Evolutionary conservation across 176 grass and related monocot species (phyloP), one percentile per base, ranked within the genome.

Genomic region (Rhynchospora breviuscula): DNA sequence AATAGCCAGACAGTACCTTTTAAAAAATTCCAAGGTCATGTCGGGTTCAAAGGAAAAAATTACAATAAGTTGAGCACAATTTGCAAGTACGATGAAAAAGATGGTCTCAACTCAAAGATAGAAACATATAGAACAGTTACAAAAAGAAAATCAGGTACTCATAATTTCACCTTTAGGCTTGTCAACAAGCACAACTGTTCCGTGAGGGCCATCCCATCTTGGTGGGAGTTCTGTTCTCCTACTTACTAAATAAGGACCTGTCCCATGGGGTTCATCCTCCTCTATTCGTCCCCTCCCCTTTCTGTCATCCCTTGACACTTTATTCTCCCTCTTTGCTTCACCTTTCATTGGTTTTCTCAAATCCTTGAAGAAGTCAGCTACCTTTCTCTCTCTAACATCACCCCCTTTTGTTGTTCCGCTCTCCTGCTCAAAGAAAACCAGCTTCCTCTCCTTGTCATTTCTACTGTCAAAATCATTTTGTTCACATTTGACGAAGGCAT

Each of bases 361-460:
- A 58, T 89, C 90, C 86, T 90, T 94, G 89, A 98, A 98, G 84
- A 98, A 98, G 0, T 94, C 95, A 10, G 90, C 90, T 62, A 98
- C 95, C 84, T 98, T 98, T 85, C 86, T 90, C 45, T 82, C 92
- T 98, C 95, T 60, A 89, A 65, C 80, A 91, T 87, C 67, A 86
- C 90, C 78, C 51, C 87, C 74, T 79, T 88, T 80, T 84, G 67
- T 21, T 5, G 79, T 18, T 44, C 62, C 21, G 25, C 58, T 47
- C 65, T 84, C 86, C 59, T 87, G 72, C 18, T 93, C 89, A 81
- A 98, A 95, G 86, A 98, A 98, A 0, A 98, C 89, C 69, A 98
- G 90, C 0, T 79, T 80, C 86, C 52, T 93, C 33, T 93, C 92
- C 66, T 59, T 81, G 25, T 59, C 85, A 52, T 84, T 40, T n/a